Evolutionary conservation across 306 rosid species (phyloP).

Genomic region (Lathyrus tuberosus): DNA sequence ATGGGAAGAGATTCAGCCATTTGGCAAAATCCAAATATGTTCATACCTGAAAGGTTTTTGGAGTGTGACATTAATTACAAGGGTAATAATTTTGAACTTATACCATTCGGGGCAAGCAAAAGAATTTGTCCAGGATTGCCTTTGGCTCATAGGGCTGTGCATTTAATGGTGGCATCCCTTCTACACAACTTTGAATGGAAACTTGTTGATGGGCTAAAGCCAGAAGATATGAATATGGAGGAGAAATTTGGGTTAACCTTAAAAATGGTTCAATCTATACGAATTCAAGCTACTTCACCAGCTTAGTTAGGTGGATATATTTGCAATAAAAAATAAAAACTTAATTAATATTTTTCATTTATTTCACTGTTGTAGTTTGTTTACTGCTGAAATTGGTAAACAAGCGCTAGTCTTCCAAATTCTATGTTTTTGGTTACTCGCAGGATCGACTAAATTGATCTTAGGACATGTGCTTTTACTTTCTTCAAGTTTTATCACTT

Average conservation of each 20-base stretch:
- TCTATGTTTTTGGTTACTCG: no score
- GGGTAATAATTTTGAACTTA: background rate
- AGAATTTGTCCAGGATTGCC: conserved; percentile 10
- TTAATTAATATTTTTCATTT: no score
- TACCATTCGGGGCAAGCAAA: background rate
- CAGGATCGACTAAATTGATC: no score
- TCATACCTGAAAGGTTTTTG: background rate
- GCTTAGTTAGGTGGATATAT: background rate
- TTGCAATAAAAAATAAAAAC: background rate
- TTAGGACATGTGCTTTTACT: no score
- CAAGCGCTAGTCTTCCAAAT: no score
- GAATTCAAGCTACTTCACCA: background rate
- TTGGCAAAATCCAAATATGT: conserved; percentile 1
- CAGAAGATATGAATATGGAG: background rate
- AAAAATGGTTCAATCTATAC: background rate
- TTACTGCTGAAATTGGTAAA: no score
- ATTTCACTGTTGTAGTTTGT: no score
- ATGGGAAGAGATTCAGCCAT: background rate
- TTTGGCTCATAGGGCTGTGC: background rate
- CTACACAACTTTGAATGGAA: background rate
- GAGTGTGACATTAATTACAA: background rate
- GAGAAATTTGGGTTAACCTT: background rate
- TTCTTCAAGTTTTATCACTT: no score
- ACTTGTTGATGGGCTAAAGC: background rate
- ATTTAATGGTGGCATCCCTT: conserved; percentile 1